Evolutionary conservation across 371 early-diverging fungal species (phyloP), one percentile per base, ranked within the genome.

Genomic region (Basidiobolus meristosporus): DNA sequence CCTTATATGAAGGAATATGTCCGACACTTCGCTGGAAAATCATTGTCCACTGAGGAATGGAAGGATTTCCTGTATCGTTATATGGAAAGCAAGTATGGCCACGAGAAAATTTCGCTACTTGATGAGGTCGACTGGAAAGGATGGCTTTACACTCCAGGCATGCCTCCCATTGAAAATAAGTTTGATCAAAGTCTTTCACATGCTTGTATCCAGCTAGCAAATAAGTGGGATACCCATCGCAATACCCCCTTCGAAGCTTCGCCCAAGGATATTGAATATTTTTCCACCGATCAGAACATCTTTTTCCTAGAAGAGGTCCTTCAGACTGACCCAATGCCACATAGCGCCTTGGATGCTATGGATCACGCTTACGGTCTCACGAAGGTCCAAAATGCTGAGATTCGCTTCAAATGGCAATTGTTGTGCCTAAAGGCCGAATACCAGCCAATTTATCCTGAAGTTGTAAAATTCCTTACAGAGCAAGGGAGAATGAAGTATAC

Each of bases 401-500:
- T 92, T 43, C 65, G 75, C 23, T 81, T 86, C 62, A 64, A 82
- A 36, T 96, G 91, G 91, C 77, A 82, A 34, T 59, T 65, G 50
- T 44, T 91, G 22, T 82, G 86, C 50, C 63, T 96, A 15, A 62
- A 66, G 53, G 65, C 85, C 18, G 61, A 68, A 40, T 81, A 86
- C 46, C 73, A 81, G 54, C 60, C 67, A 22, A 73, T 87, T 36
- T 80, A 76, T 44, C 74, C 76, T 11, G 54, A 68, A 1, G 83
- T 86, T 0, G 74, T 74, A 7, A 61, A 62, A 15, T 90, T 97
- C 53, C 59, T 91, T 6, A 72, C 70, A 2, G 63, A 73, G 41
- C 87, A 90, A 56, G 97, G 97, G 10, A 66, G 97, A 36, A 95
- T 93, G 96, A 97, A 97, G 61, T 92, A 70, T 54, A 83, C 87